A percentile compares a stretch with the other conserved stretches of the same genome.
Conservation (phyloP, 2,329 filamentous ascomycete species). For the Ophiostoma australiae region DNA sequence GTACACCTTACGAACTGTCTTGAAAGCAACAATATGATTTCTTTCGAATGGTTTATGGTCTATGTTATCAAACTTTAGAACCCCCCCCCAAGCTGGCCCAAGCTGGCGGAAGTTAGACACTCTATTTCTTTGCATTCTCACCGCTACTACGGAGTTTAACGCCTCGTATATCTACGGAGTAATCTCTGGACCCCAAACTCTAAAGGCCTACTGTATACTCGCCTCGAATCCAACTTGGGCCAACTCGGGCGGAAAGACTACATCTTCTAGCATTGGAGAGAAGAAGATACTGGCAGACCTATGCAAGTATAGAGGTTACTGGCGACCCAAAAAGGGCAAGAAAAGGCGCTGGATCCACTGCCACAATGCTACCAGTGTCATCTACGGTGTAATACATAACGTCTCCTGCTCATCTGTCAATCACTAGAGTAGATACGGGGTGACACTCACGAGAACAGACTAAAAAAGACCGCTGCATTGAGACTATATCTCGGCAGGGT, state of each 20-base stretch:
- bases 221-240: neutral
- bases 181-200: neutral
- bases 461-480: neutral
- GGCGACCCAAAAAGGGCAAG: neutral
- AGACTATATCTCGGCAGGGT: neutral
- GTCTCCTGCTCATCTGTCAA: neutral
- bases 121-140: neutral
- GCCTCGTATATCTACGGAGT: neutral
- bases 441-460: neutral
- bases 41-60: neutral
- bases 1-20: neutral
- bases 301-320: neutral
- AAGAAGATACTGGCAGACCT: neutral
- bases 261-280: neutral
- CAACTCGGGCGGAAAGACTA: neutral
- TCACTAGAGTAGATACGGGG: neutral
- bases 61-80: neutral
- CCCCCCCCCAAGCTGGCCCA: no score
- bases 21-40: neutral
- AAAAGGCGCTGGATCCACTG: conserved; percentile 11
- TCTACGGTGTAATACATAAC: no score
- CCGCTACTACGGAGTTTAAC: neutral
- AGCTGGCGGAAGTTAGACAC: neutral
- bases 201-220: neutral
- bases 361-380: neutral